Evolutionary conservation across 257 asterid genomes (phyloP), one percentile per base, ranked within the genome.

Genomic region (Fraxinus anomala): DNA sequence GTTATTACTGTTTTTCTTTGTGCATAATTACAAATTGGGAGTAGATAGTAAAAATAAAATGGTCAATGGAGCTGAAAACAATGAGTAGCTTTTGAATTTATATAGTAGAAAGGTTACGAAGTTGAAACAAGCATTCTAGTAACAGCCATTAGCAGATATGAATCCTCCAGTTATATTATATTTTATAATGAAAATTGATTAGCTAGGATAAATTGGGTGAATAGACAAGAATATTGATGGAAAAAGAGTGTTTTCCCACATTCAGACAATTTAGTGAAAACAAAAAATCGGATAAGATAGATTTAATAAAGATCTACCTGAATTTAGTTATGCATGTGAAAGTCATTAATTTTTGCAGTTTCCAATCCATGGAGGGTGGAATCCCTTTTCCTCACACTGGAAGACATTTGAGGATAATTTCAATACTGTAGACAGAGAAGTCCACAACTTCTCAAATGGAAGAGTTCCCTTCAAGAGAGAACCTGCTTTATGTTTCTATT

Each of bases 341-440:
- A 39, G 36, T 42, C 68, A 51, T 37, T 75, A 65, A 31, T 79
- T 72, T 63, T 88, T 33, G 90, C 88, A 90, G 97, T 81, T 87
- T 79, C 84, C 36, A 33, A 33, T 86, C 51, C 84, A 80, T 73
- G 89, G 89, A 70, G 89, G 90, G 77, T 72, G 85, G 65, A 85
- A 83, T 75, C 76, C 86, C 42, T 59, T 82, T 44, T 77, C 91
- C 56, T 82, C 86, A 2, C 73, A 77, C 75, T 73, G 79, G 80
- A 86, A 79, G 86, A 83, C 86, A 26, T 79, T 78, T 77, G 90
- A 88, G 73, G 73, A 79, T 40, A 85, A 80, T 73, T 87, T 84
- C 86, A 83, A 77, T 82, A 68, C 73, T 36, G 75, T 80, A 80
- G 88, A 85, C 67, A 79, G 86, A 79, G 75, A 72, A 59, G 76